These are phyloP conservation scores for Coemansia sp. DNA, from an alignment of 192 early-diverging fungal species.

Conservation along the genomic window DNA sequence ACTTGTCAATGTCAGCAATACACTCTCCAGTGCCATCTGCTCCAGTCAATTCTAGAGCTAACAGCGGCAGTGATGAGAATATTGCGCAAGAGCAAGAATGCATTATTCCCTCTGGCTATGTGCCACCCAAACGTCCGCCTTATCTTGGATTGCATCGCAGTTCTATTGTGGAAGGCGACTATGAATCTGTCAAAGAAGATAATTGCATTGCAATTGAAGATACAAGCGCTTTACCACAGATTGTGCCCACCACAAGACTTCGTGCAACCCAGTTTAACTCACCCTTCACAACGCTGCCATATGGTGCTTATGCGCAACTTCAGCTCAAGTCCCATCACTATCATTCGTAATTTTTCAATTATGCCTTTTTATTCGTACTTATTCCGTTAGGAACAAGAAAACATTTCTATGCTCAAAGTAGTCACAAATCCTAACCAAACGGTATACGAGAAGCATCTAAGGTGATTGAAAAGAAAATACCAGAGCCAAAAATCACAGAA, in stretches of 20 bases:
- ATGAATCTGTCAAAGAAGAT: background rate
- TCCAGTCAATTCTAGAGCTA: constrained; percentile 4
- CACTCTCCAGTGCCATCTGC: constrained; percentile 29
- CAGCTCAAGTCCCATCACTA: constrained; percentile 14
- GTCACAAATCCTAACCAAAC: too few species aligned
- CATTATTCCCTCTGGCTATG: constrained; percentile 3
- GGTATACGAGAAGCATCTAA: too few species aligned
- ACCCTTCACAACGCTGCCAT: constrained; percentile 51
- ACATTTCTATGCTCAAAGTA: too few species aligned
- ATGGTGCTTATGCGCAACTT: constrained; percentile 36
- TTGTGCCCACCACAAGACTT: constrained; percentile 13
- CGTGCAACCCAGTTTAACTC: constrained; percentile 47
- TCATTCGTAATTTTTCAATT: background rate
- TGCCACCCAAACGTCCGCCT: constrained; percentile 37
- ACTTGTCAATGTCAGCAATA: constrained; percentile 39
- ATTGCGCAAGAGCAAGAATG: constrained; percentile 1
- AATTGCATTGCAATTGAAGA: background rate
- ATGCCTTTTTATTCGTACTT: background rate
- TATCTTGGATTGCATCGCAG: constrained; percentile 43
- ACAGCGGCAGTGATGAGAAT: constrained; percentile 8
- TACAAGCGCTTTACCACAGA: background rate
- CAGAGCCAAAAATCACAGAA: too few species aligned
- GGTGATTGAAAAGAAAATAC: too few species aligned
- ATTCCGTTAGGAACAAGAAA: too few species aligned
- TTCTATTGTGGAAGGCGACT: constrained; percentile 6